Percentiles rank a stretch among this genome's conserved stretches.
Evolutionary conservation across 331 rosid species (phyloP).

Genomic region (Malus hybrid): DNA sequence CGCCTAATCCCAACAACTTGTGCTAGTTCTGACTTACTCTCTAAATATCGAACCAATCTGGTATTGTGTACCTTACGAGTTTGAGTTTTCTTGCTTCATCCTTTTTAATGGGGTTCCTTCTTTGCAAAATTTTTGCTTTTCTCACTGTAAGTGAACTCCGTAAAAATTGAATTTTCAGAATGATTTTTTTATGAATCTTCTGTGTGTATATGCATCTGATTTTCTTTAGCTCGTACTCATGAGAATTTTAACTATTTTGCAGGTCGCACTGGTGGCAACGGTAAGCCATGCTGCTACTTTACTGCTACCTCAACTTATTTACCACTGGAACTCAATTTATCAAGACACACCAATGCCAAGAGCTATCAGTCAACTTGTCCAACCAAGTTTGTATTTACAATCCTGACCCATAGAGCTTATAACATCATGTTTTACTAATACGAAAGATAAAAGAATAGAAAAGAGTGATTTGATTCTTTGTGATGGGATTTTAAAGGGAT

Average conservation of each 20-base stretch:
- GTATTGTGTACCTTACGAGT: too few relatives aligned
- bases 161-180: too few relatives aligned
- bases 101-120: neutral
- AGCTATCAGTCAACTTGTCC: constrained; percentile 36
- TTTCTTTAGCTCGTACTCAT: neutral
- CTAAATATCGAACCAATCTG: too few relatives aligned
- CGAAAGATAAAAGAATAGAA: too few relatives aligned
- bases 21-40: too few relatives aligned
- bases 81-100: too few relatives aligned
- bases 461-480: too few relatives aligned
- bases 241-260: constrained; percentile 1
- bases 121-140: neutral
- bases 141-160: neutral
- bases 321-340: constrained; percentile 53
- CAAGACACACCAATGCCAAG: constrained; percentile 60
- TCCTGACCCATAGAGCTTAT: neutral
- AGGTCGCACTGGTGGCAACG: constrained; percentile 26
- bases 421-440: neutral
- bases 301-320: constrained; percentile 29
- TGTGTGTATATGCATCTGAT: neutral
- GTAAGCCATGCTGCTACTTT: neutral
- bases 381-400: constrained; percentile 26
- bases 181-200: too few relatives aligned
- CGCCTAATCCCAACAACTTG: too few relatives aligned
- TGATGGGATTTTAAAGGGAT: too few relatives aligned